phyloP scores from a whole-genome alignment of 352 stramenopile genomes.

The Aphanomyces astaci region DNA sequence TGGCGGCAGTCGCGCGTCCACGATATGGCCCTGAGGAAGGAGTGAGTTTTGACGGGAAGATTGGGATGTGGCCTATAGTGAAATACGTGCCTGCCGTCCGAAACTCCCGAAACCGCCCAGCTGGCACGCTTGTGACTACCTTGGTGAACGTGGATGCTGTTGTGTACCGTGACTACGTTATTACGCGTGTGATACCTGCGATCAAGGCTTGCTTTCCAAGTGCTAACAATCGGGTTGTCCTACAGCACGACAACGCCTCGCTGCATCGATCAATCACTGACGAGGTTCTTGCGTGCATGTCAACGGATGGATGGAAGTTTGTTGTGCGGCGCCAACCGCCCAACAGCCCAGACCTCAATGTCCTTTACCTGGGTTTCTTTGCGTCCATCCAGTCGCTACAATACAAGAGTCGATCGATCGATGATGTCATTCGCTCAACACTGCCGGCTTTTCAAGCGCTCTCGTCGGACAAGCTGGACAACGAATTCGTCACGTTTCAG shows the following conservation, averaged over 20 bases:
- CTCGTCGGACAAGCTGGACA: conserved; percentile 6
- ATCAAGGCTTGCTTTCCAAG: conserved; percentile 26
- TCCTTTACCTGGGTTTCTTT: conserved; percentile 31
- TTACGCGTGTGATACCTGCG: conserved; percentile 24
- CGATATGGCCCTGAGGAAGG: not conserved
- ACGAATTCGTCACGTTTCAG: conserved; percentile 21
- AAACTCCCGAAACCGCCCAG: conserved; percentile 23
- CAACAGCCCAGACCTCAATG: conserved; percentile 31
- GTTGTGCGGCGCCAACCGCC: conserved; percentile 24
- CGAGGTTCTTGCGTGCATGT: conserved; percentile 19
- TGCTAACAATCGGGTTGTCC: not conserved
- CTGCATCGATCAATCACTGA: conserved; percentile 24
- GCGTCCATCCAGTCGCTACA: conserved; percentile 26
- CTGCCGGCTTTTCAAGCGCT: not conserved
- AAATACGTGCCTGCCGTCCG: conserved; percentile 15
- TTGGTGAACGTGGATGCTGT: conserved; percentile 25
- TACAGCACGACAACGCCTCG: conserved; percentile 30
- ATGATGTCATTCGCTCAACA: not conserved
- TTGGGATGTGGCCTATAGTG: conserved; percentile 29
- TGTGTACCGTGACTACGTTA: conserved; percentile 26
- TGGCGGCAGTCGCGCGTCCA: conserved; percentile 21
- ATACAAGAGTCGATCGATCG: conserved; percentile 4
- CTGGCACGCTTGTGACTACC: conserved; percentile 2
- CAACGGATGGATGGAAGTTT: conserved; percentile 25
- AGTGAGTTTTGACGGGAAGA: conserved; percentile 26